Evolutionary conservation across 208 protist genomes (phyloP).

Genomic region (Balamuthia mandrillaris): DNA sequence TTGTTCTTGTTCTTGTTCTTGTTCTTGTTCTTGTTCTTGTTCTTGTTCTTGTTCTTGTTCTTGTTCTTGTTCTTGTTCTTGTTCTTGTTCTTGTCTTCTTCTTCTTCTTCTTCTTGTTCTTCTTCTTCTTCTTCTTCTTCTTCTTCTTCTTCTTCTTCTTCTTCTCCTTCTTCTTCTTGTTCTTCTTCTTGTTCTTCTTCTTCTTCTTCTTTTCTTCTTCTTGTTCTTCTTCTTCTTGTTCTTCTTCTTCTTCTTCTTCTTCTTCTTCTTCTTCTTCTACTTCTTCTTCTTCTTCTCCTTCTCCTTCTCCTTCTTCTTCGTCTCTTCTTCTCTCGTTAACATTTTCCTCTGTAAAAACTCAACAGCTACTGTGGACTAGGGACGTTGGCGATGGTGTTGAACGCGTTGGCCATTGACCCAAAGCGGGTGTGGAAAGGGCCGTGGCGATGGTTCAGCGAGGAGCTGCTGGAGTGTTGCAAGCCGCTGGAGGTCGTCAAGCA

Average conservation of each 20-base stretch:
- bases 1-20: no score
- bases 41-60: no score
- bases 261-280: background rate
- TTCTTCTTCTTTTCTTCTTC: background rate
- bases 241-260: background rate
- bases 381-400: conserved; percentile 75
- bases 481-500: conserved; percentile 44
- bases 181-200: background rate
- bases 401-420: conserved; percentile 73
- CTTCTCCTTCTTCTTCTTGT: background rate
- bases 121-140: background rate
- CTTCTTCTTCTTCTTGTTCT: background rate
- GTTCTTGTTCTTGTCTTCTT: background rate
- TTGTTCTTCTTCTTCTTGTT: background rate
- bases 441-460: conserved; percentile 76
- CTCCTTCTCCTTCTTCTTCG: background rate
- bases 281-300: background rate
- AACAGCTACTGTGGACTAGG: conserved; percentile 65
- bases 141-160: background rate
- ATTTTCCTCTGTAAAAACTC: background rate
- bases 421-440: conserved; percentile 76
- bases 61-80: background rate
- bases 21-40: no score
- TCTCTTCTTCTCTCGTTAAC: no score
- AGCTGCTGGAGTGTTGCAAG: conserved; percentile 73